Evolutionary conservation across 208 protist species (phyloP), one percentile per base, ranked within the genome.

Genomic region (Hexamita inflata): DNA sequence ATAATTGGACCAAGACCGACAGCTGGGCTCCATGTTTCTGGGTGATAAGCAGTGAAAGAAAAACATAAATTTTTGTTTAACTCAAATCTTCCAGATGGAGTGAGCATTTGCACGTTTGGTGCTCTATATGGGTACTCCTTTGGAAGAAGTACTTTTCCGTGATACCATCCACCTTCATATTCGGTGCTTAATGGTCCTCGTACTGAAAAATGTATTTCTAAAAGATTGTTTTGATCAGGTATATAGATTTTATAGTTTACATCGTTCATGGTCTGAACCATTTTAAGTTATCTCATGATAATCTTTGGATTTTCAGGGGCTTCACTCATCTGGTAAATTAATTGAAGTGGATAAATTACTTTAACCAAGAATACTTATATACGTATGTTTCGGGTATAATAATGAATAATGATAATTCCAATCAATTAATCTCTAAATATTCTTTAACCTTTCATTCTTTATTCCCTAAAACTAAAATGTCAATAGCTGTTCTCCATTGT

Each of bases 161-260:
- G 82, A 61, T 87, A 88, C 28, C 79, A n/a, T 24, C 83, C 83
- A 59, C 79, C 74, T 35, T 84, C 76, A 67, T 88, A 88, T 15
- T 77, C 66, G 45, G 85, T 84, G 60, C 77, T 76, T 0, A 29
- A n/a, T 24, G 66, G 80, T n/a, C 85, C 85, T 7, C 61, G 32
- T 29, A 88, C 41, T 13, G 85, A 77, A 77, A 84, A 88, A 60
- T 87, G 85, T 81, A 85, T 86, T 34, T 88, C 79, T 32, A 86
- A 67, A 34, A 87, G 82, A 70, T 87, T 85, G 30, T 58, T 30
- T 19, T 32, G 1, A 24, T 74, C 42, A 59, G n/a, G 41, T 40
- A 70, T 40, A 4, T 15, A 70, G 11, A 70, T 49, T 11, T 45
- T n/a, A n/a, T 49, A 35, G 11, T 45, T 45, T 32, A 34, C 19